Base-by-base conservation (phyloP, 2,329 filamentous ascomycete species). In the Eurotiales sp. region DNA sequence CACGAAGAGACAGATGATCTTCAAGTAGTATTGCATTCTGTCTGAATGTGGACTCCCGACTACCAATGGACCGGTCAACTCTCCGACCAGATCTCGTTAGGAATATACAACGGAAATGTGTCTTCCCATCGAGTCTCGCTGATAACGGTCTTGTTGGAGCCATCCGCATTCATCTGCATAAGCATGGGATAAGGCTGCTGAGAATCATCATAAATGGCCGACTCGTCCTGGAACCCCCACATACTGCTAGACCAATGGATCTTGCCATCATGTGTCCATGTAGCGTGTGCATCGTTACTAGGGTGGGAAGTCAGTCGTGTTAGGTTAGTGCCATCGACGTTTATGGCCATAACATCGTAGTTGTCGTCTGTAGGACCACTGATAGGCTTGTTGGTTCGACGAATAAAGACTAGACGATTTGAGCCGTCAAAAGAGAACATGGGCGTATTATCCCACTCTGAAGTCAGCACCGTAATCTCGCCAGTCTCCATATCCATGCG, bases 331-430 rank as follows among this genome's bases (percentile, higher is more conserved):
- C 40, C 40, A 19, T 43, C 40, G 12, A 27, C 10, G 14, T 27
- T 14, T 10, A 43, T 27, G 3, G 39, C 15, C n/a, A 23, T 27
- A 32, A 32, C 14, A 12, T 32, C 29, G 29, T 32, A 32, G 29
- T 32, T 32, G 14, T 32, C 29, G 8, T 32, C 8, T 8, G 10
- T 12, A 14, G 29, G 7, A 32, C 29, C 14, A 12, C 14, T 32
- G 29, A 32, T 32, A 4, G 29, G 29, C 29, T 43, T 56, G 52
- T 55, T 67, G n/a, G 57, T 66, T 32, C 64, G 63, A 27, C 71
- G 65, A 2, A 70, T 70, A 55, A 73, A 73, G n/a, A n/a, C n/a
- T 30, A 72, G 62, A 42, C 73, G 72, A 6, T 57, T 58, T 36
- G 67, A 58, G 3, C 71, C 70, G 30, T 73, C 65, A 0, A 71